phyloP scores from a whole-genome alignment of 2,329 filamentous ascomycete species.

The Esteya vermicola region DNA sequence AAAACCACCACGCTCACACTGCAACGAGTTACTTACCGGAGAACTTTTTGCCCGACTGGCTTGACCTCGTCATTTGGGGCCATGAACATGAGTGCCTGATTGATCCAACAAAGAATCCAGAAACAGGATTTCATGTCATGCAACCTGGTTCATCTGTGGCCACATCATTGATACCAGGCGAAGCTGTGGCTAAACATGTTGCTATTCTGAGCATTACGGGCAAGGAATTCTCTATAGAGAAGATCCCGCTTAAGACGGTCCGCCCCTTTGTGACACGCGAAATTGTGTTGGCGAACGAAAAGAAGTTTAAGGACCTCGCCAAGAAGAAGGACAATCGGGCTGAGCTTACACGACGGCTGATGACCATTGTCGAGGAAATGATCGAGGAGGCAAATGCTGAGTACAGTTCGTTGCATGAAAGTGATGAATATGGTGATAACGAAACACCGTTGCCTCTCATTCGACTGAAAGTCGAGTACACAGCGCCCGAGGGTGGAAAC shows the following conservation, averaged over 20 bases:
- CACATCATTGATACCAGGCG: constrained; percentile 78
- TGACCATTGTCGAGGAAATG: constrained; percentile 67
- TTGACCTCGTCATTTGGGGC: constrained; percentile 90
- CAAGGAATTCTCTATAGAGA: constrained; percentile 64
- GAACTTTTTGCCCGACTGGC: constrained; percentile 77
- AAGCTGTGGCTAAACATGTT: constrained; percentile 84
- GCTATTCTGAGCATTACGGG: constrained; percentile 75
- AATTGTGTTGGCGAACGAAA: constrained; percentile 61
- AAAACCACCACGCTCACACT: constrained; percentile 88
- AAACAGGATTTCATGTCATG: constrained; percentile 90
- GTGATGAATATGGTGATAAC: constrained; percentile 42
- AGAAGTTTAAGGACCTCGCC: constrained; percentile 62
- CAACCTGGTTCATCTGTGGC: constrained; percentile 94
- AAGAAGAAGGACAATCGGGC: constrained; percentile 72
- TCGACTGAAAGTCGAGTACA: constrained; percentile 80
- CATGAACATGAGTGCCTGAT: constrained; percentile 96
- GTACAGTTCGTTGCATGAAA: constrained; percentile 64
- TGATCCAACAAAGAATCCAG: constrained; percentile 66
- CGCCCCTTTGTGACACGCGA: constrained; percentile 83
- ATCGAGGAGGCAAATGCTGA: constrained; percentile 71
- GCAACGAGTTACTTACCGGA: constrained; percentile 91
- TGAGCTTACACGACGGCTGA: constrained; percentile 64
- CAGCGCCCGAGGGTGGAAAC: constrained; percentile 66
- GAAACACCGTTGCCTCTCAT: constrained; percentile 67
- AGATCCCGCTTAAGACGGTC: constrained; percentile 74